Conservation (phyloP, 2,329 filamentous ascomycete genomes). For the Dendrostoma leiphaemia region DNA sequence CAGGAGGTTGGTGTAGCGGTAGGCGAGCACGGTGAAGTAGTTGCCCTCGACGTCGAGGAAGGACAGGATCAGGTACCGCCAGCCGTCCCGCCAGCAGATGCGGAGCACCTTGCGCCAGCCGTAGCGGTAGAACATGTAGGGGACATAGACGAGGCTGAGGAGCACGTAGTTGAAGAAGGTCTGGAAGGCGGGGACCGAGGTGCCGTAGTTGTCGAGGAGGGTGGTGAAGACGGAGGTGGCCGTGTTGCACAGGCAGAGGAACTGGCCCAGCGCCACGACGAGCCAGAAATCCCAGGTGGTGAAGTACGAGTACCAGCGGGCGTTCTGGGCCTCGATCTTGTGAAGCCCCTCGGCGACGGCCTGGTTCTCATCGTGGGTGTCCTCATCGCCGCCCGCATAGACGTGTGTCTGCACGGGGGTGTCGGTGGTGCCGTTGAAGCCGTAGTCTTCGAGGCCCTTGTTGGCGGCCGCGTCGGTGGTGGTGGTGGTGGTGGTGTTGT, state of each 20-base stretch:
- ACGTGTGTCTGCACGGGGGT: conserved; percentile 27
- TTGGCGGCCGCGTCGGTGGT: conserved; percentile 13
- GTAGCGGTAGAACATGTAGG: conserved; percentile 75
- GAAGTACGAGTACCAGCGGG: conserved; percentile 71
- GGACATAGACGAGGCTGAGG: conserved; percentile 77
- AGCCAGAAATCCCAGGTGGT: conserved; percentile 85
- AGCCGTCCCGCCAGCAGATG: conserved; percentile 69
- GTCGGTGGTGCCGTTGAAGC: conserved; percentile 21
- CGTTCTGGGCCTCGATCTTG: conserved; percentile 51
- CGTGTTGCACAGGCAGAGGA: conserved; percentile 86
- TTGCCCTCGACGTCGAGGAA: conserved; percentile 97
- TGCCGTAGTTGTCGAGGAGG: conserved; percentile 64
- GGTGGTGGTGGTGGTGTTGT: conserved; percentile 8
- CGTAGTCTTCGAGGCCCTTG: conserved; percentile 29
- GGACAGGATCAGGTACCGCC: conserved; percentile 90
- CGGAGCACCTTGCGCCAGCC: conserved; percentile 68
- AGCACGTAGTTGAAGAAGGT: conserved; percentile 92
- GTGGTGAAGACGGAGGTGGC: conserved; percentile 87
- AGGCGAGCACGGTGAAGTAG: conserved; percentile 95
- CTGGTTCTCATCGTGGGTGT: conserved; percentile 28
- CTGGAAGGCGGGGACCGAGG: conserved; percentile 91
- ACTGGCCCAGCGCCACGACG: conserved; percentile 76
- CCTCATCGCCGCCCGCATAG: conserved; percentile 18
- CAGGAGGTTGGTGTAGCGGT: conserved; percentile 87
- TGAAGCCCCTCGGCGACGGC: conserved; percentile 51